phyloP scores from a whole-genome alignment of 1,139 yeast species.

The Wickerhamomyces sp. region DNA sequence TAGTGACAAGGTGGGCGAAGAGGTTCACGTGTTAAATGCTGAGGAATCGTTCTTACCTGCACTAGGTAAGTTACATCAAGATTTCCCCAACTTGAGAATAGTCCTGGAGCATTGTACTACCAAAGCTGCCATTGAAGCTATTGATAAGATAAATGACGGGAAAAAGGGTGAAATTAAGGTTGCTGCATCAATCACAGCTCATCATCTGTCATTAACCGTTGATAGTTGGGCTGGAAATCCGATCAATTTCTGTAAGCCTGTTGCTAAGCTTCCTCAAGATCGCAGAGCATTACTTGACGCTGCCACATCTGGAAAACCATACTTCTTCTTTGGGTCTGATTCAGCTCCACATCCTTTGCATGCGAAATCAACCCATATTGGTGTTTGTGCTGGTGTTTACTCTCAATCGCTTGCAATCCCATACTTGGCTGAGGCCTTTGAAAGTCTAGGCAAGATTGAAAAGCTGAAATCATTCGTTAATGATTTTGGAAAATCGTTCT shows the following conservation, averaged over 20 bases:
- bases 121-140: slow-evolving; percentile 75
- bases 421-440: slow-evolving; percentile 86
- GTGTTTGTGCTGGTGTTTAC: slow-evolving; percentile 96
- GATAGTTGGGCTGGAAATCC: slow-evolving; percentile 98
- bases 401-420: slow-evolving; percentile 82
- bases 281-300: slow-evolving; percentile 76
- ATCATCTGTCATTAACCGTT: slow-evolving; percentile 80
- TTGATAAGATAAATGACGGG: slow-evolving; percentile 61
- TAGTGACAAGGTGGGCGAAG: slow-evolving; percentile 35
- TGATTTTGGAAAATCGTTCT: slow-evolving; percentile 67
- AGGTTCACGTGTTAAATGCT: slow-evolving; percentile 86
- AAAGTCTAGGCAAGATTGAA: slow-evolving; percentile 54
- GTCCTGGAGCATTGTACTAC: slow-evolving; percentile 95
- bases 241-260: slow-evolving; percentile 94
- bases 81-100: slow-evolving; percentile 83
- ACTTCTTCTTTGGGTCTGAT: slow-evolving; percentile 95
- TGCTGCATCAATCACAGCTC: slow-evolving; percentile 94
- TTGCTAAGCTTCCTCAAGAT: slow-evolving; percentile 88
- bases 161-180: slow-evolving; percentile 47
- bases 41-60: slow-evolving; percentile 95
- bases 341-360: slow-evolving; percentile 93
- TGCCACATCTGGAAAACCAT: slow-evolving; percentile 88
- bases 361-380: slow-evolving; percentile 68
- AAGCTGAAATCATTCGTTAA: slow-evolving; percentile 70
- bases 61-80: slow-evolving; percentile 64